Evolutionary conservation across 768 basidiomycete species (phyloP).

Genomic region (Leccinum variicolor): DNA sequence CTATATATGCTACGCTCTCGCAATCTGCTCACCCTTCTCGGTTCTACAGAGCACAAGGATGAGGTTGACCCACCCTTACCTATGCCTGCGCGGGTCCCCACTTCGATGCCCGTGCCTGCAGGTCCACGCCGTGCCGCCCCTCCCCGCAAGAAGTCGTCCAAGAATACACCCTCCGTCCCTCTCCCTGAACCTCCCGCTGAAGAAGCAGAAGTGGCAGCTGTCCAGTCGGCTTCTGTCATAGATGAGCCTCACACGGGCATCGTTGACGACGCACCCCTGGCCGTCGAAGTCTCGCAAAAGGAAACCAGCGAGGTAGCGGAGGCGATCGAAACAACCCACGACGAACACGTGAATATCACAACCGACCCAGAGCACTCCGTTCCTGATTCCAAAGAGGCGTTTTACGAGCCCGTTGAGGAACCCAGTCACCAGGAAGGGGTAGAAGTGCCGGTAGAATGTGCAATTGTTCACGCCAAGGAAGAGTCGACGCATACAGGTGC

Average conservation of each 20-base stretch:
- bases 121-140: constrained; percentile 73
- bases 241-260: constrained; percentile 1
- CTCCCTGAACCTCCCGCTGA: constrained; percentile 28
- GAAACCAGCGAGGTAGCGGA: constrained; percentile 9
- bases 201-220: constrained; percentile 4
- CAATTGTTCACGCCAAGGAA: not conserved
- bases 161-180: constrained; percentile 40
- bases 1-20: not conserved
- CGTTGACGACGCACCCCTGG: constrained; percentile 1
- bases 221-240: not conserved
- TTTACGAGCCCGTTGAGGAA: constrained; percentile 9
- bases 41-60: constrained; percentile 17
- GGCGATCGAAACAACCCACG: not conserved
- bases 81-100: constrained; percentile 38
- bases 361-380: not conserved
- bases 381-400: constrained; percentile 1
- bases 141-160: constrained; percentile 63
- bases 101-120: constrained; percentile 71
- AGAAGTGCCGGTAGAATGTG: constrained; percentile 9
- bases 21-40: constrained; percentile 5
- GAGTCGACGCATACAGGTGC: not conserved
- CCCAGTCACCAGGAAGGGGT: constrained; percentile 12
- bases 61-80: constrained; percentile 28
- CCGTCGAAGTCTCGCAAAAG: constrained; percentile 9
- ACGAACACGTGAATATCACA: not conserved